Percentiles rank a stretch among this genome's conserved stretches.
These are phyloP conservation scores for Populus hybrid DNA, from an alignment of 441 rosid genomes.

Conservation along the genomic window DNA sequence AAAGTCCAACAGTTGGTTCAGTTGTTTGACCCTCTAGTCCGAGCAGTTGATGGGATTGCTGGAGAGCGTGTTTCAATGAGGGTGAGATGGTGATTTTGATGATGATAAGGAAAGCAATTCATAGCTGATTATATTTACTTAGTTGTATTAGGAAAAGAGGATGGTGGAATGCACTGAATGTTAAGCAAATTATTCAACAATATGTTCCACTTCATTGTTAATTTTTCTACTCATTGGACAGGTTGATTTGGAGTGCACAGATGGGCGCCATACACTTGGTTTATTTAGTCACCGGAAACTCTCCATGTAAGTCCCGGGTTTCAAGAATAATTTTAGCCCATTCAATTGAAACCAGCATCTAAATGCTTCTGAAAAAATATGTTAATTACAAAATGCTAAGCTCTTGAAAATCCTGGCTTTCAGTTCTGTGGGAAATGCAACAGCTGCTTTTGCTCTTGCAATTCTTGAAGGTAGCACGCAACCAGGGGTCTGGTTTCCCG, in stretches of 20 bases:
- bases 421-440: conserved; percentile 74
- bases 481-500: conserved; percentile 97
- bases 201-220: not conserved
- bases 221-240: conserved; percentile 18
- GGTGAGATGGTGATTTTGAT: conserved; percentile 35
- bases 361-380: not conserved
- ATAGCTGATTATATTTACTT: not conserved
- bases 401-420: conserved; percentile 15
- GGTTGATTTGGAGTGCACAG: conserved; percentile 88
- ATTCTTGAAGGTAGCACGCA: conserved; percentile 87
- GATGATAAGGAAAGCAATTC: not conserved
- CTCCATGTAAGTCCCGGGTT: conserved; percentile 52
- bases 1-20: conserved; percentile 78
- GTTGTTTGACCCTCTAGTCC: conserved; percentile 73
- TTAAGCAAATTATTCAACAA: not conserved
- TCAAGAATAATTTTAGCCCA: not conserved
- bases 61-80: conserved; percentile 95
- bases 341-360: not conserved
- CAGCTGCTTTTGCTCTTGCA: conserved; percentile 72
- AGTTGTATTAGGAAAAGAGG: not conserved
- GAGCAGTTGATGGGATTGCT: conserved; percentile 70
- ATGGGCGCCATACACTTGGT: conserved; percentile 64
- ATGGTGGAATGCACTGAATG: not conserved
- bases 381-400: not conserved
- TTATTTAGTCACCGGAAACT: conserved; percentile 76